phyloP scores from a whole-genome alignment of 345 rosid species.

The Reutealis trisperma region DNA sequence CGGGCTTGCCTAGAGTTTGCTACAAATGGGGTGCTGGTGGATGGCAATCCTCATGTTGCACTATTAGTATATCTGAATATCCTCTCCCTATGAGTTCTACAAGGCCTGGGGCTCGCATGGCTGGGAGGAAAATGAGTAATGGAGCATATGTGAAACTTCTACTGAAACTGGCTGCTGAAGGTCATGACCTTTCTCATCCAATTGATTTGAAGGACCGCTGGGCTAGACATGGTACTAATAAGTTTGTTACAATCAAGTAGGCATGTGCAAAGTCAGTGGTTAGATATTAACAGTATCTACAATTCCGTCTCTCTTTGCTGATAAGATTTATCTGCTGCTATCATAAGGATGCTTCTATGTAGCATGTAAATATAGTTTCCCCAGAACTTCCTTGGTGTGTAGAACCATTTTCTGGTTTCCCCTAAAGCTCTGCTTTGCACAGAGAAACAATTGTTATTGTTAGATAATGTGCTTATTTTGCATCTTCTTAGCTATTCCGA shows the following conservation, averaged over 20 bases:
- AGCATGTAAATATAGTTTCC: constrained; percentile 22
- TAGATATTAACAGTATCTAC: constrained; percentile 4
- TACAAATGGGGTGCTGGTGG: constrained; percentile 72
- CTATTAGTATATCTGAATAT: constrained; percentile 47
- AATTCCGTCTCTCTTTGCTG: not conserved
- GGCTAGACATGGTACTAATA: constrained; percentile 77
- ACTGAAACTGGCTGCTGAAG: constrained; percentile 57
- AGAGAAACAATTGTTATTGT: not conserved
- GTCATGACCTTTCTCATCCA: constrained; percentile 50
- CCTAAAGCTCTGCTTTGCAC: not conserved
- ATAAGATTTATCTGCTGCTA: constrained; percentile 12
- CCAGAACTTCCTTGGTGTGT: not conserved
- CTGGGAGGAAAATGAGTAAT: constrained; percentile 78
- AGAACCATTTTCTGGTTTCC: not conserved
- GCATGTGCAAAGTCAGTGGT: constrained; percentile 4
- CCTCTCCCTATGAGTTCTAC: constrained; percentile 66
- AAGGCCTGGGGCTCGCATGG: constrained; percentile 56
- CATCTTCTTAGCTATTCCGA: not conserved
- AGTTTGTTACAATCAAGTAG: constrained; percentile 68
- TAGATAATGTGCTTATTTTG: not conserved
- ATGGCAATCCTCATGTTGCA: constrained; percentile 80
- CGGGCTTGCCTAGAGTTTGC: constrained; percentile 54
- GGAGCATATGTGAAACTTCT: constrained; percentile 64
- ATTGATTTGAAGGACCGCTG: constrained; percentile 67
- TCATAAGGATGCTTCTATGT: constrained; percentile 6